Evolutionary conservation across 257 asterid species (phyloP).

Genomic region (Solanum etuberosum): DNA sequence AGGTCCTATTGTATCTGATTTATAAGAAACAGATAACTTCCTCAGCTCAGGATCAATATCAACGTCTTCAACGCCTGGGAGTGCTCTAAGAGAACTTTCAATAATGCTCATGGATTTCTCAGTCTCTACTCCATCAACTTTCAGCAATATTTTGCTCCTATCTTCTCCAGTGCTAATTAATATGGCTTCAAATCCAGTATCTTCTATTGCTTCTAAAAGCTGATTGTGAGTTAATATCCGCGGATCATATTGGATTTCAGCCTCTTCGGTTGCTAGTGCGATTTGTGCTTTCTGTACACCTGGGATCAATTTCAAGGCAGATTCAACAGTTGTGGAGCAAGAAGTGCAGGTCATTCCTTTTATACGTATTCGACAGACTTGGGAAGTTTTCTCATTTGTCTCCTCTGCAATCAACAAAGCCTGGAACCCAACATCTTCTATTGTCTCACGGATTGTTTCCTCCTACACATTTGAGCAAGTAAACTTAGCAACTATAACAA

Average conservation of each 20-base stretch:
- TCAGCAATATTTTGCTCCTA: constrained; percentile 18
- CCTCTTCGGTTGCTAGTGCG: constrained; percentile 34
- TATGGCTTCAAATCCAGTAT: constrained; percentile 23
- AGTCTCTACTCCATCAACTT: constrained; percentile 20
- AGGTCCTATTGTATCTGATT: constrained; percentile 29
- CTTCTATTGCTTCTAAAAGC: constrained; percentile 17
- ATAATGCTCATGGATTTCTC: constrained; percentile 14
- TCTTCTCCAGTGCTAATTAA: constrained; percentile 19
- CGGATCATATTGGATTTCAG: constrained; percentile 28
- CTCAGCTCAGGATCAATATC: constrained; percentile 13
- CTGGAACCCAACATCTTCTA: constrained; percentile 32
- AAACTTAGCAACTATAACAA: not conserved
- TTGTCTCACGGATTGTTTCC: constrained; percentile 24
- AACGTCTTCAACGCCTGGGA: constrained; percentile 21
- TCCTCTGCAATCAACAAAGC: constrained; percentile 14
- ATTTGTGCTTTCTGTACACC: constrained; percentile 25
- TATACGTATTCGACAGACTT: constrained; percentile 25
- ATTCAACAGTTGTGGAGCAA: constrained; percentile 28
- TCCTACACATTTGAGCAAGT: constrained; percentile 1
- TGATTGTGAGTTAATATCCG: constrained; percentile 2
- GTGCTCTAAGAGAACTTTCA: constrained; percentile 18
- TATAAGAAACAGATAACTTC: constrained; percentile 20
- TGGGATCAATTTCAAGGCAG: constrained; percentile 13
- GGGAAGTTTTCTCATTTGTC: constrained; percentile 8
- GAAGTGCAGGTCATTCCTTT: constrained; percentile 37